Percentiles rank a stretch among this genome's conserved stretches.
These are phyloP conservation scores for Pleodorina starrii DNA, from an alignment of 139 green algal species.

Conservation along the genomic window DNA sequence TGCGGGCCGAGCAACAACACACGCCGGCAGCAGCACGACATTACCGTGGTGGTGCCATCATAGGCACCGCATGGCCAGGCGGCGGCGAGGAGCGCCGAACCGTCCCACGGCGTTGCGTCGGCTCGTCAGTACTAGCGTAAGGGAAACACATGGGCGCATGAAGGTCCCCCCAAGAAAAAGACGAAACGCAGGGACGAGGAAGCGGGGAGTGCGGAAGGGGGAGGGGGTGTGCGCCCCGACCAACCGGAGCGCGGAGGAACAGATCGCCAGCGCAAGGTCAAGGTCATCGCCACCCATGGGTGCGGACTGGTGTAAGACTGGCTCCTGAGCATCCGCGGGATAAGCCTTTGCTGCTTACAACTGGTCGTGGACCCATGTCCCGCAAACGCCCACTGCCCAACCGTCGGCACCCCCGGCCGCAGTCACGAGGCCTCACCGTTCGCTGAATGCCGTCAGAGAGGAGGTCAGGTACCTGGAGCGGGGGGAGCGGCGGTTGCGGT, in stretches of 20 bases:
- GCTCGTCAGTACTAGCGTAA: too few relatives aligned
- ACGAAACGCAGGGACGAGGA: not conserved
- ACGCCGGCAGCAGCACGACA: too few relatives aligned
- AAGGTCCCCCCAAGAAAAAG: too few relatives aligned
- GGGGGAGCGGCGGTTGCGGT: too few relatives aligned
- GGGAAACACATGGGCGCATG: too few relatives aligned
- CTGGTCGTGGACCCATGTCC: too few relatives aligned
- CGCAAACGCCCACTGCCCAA: not conserved
- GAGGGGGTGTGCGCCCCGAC: not conserved
- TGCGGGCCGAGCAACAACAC: too few relatives aligned
- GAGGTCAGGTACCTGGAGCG: slow-evolving; percentile 76
- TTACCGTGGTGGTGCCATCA: too few relatives aligned
- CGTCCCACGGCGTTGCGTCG: too few relatives aligned
- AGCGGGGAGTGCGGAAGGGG: not conserved
- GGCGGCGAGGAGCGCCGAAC: too few relatives aligned
- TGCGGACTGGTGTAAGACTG: not conserved
- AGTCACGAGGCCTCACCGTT: slow-evolving; percentile 11
- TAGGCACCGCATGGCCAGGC: too few relatives aligned
- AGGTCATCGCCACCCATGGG: not conserved
- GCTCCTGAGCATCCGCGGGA: not conserved
- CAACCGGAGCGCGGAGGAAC: not conserved
- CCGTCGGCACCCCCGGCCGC: not conserved
- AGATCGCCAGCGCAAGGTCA: not conserved
- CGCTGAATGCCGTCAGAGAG: slow-evolving; percentile 82
- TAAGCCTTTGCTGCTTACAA: not conserved